phyloP scores from a whole-genome alignment of 352 stramenopile species.

The Phytophthora agathidicida region DNA sequence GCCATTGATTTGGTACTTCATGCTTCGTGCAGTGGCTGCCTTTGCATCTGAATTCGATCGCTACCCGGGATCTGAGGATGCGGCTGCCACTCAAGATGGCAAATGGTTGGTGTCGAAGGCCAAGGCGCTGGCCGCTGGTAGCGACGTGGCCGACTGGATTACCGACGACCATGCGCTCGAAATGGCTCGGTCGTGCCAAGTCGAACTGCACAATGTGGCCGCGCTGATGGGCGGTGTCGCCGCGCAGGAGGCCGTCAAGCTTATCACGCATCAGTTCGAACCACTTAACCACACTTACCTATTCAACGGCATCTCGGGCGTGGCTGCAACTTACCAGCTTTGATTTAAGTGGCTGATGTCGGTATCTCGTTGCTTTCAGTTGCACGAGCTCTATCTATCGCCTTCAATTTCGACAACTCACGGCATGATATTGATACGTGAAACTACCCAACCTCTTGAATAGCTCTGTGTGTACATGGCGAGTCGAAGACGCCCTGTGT shows the following conservation, averaged over 20 bases:
- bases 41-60: constrained; percentile 60
- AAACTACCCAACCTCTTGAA: not conserved
- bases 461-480: not conserved
- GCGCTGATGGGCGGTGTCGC: constrained; percentile 96
- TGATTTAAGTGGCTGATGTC: constrained; percentile 36
- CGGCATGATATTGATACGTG: constrained; percentile 22
- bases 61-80: constrained; percentile 85
- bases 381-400: constrained; percentile 11
- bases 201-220: constrained; percentile 94
- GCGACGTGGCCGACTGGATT: constrained; percentile 55
- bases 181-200: constrained; percentile 92
- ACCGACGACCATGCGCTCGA: constrained; percentile 86
- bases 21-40: constrained; percentile 80
- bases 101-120: constrained; percentile 67
- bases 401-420: constrained; percentile 13
- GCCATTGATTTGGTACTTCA: constrained; percentile 95
- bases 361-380: not conserved
- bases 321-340: constrained; percentile 75
- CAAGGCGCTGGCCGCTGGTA: constrained; percentile 40
- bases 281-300: constrained; percentile 98
- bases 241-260: constrained; percentile 97
- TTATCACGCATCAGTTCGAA: constrained; percentile 98
- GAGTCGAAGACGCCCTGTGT: not conserved
- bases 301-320: constrained; percentile 96
- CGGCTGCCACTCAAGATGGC: constrained; percentile 56